Evolutionary conservation across 352 stramenopile species (phyloP).

Genomic region (Phytophthora macrochlamydospora): DNA sequence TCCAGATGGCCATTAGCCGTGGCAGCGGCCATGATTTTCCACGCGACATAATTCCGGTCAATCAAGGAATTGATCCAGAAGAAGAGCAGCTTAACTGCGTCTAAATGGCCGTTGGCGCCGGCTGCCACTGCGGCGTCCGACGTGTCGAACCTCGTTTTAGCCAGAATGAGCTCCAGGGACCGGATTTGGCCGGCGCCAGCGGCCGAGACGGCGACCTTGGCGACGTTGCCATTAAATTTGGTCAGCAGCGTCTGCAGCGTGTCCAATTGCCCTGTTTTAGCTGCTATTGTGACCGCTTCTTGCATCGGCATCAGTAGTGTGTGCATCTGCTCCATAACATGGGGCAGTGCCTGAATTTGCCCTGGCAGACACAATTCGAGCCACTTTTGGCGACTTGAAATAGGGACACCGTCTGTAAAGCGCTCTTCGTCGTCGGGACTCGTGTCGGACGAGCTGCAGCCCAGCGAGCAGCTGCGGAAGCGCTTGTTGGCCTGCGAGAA

Average conservation of each 20-base stretch:
- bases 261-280: neutral
- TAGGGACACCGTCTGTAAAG: neutral
- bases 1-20: neutral
- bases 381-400: neutral
- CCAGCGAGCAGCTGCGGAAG: neutral
- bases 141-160: neutral
- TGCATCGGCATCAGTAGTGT: neutral
- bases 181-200: neutral
- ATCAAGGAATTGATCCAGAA: slow-evolving; percentile 4
- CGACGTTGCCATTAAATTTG: slow-evolving; percentile 1
- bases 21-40: slow-evolving; percentile 1
- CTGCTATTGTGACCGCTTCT: neutral
- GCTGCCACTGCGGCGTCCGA: slow-evolving; percentile 3
- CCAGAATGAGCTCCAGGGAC: slow-evolving; percentile 3
- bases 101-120: neutral
- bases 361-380: neutral
- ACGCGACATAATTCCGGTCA: neutral
- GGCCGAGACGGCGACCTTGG: neutral
- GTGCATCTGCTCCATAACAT: slow-evolving; percentile 1
- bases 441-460: neutral
- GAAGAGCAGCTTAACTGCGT: slow-evolving; percentile 1
- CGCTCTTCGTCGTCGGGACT: neutral
- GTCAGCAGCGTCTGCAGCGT: neutral
- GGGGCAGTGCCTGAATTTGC: neutral
- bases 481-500: neutral